Conservation (phyloP, 2,329 filamentous ascomycete genomes). For the Xylaria multiplex region DNA sequence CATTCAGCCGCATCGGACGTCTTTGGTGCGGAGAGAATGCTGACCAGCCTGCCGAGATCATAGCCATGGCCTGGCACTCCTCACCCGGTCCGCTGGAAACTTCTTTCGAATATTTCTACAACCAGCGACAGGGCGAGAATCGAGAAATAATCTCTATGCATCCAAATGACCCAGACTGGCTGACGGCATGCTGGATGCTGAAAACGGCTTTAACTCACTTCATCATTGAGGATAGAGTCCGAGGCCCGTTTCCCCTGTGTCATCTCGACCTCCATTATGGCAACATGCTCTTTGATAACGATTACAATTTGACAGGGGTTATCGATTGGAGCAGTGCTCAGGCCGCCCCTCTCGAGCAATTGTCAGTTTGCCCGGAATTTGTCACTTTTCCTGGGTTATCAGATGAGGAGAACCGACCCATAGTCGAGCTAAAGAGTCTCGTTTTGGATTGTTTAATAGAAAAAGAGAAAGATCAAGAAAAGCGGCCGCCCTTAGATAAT, state of each 20-base stretch:
- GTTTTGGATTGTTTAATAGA: slow-evolving; percentile 18
- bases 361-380: slow-evolving; percentile 51
- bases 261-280: slow-evolving; percentile 51
- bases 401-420: slow-evolving; percentile 44
- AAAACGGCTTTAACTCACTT: slow-evolving; percentile 46
- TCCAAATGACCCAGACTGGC: slow-evolving; percentile 44
- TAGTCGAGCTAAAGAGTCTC: slow-evolving; percentile 21
- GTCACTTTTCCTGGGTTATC: slow-evolving; percentile 45
- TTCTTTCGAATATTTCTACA: slow-evolving; percentile 48
- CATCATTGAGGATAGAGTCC: slow-evolving; percentile 45
- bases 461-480: slow-evolving; percentile 9
- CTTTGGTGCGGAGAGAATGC: slow-evolving; percentile 45
- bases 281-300: slow-evolving; percentile 55
- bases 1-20: slow-evolving; percentile 44
- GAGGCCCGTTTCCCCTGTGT: slow-evolving; percentile 52
- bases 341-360: slow-evolving; percentile 50
- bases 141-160: slow-evolving; percentile 38
- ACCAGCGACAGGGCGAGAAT: slow-evolving; percentile 42
- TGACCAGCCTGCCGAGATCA: slow-evolving; percentile 42
- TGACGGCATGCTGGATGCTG: slow-evolving; percentile 49
- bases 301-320: slow-evolving; percentile 53
- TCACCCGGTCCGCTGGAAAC: slow-evolving; percentile 43
- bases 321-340: slow-evolving; percentile 52
- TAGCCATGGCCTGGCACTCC: slow-evolving; percentile 33
- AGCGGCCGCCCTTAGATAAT: slow-evolving; percentile 12